phyloP scores from a whole-genome alignment of 495 filamentous ascomycete species.

The Lophiostoma macrostomum region DNA sequence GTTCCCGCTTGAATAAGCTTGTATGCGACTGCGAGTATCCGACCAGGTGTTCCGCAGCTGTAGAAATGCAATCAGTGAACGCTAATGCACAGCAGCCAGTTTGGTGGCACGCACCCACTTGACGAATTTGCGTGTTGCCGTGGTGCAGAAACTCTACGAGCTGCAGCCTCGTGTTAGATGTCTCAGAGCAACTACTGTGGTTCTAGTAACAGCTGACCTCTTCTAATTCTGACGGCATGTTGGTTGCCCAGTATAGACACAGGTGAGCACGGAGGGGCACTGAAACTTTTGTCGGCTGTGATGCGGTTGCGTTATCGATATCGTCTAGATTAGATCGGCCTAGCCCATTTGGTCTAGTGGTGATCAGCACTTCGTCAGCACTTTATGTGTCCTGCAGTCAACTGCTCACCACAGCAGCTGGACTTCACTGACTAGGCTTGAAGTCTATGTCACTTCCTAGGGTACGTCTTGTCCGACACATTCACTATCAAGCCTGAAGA shows the following conservation, averaged over 20 bases:
- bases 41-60: conserved; percentile 80
- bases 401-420: too few relatives aligned
- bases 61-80: background rate
- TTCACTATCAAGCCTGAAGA: too few relatives aligned
- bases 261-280: background rate
- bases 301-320: conserved; percentile 28
- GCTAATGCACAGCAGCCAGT: background rate
- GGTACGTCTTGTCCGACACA: too few relatives aligned
- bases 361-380: too few relatives aligned
- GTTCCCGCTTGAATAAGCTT: conserved; percentile 74
- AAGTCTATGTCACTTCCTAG: too few relatives aligned
- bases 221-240: conserved; percentile 82
- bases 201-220: conserved; percentile 54
- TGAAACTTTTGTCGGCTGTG: conserved; percentile 7
- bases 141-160: conserved; percentile 89
- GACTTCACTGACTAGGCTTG: too few relatives aligned
- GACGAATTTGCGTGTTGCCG: conserved; percentile 79
- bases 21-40: conserved; percentile 77
- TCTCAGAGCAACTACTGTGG: background rate
- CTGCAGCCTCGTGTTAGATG: conserved; percentile 49
- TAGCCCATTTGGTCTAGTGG: too few relatives aligned
- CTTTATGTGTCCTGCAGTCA: too few relatives aligned
- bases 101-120: conserved; percentile 54
- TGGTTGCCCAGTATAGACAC: too few relatives aligned
- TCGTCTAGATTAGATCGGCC: background rate